phyloP scores from a whole-genome alignment of 768 basidiomycete species.

The Tulasnella sp. region DNA sequence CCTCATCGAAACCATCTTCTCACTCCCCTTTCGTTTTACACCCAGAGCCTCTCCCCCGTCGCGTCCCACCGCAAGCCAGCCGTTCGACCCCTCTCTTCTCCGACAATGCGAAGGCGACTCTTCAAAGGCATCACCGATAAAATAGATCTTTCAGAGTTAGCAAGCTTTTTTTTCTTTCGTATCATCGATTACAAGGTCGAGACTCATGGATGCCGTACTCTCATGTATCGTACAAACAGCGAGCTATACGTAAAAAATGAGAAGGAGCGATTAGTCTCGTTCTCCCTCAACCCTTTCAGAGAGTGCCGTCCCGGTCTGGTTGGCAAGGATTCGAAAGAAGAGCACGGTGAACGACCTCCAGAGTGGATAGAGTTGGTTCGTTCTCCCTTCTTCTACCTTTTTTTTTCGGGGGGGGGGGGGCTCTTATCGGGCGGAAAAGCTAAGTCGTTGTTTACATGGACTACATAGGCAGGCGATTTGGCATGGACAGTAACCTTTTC shows the following conservation, averaged over 20 bases:
- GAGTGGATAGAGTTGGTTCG: constrained; percentile 2
- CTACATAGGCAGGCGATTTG: neutral
- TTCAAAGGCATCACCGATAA: no score
- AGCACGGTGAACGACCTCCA: neutral
- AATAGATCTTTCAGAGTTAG: no score
- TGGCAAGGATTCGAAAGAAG: neutral
- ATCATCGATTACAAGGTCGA: no score
- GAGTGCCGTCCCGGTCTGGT: neutral
- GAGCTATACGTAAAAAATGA: neutral
- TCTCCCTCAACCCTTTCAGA: neutral
- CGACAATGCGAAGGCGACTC: no score
- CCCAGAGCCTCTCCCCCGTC: no score
- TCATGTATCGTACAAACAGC: neutral
- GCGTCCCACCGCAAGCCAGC: no score
- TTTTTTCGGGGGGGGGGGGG: no score
- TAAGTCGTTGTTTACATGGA: neutral
- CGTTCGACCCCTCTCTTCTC: no score
- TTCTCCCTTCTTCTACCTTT: neutral
- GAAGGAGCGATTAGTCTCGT: neutral
- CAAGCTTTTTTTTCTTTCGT: no score
- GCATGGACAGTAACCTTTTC: neutral
- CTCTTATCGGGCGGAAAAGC: neutral
- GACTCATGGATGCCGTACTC: no score
- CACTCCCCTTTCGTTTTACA: no score
- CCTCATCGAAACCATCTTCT: no score